Conservation (phyloP, 1,284 basidiomycete species). For the Leucoagaricus sp. region DNA sequence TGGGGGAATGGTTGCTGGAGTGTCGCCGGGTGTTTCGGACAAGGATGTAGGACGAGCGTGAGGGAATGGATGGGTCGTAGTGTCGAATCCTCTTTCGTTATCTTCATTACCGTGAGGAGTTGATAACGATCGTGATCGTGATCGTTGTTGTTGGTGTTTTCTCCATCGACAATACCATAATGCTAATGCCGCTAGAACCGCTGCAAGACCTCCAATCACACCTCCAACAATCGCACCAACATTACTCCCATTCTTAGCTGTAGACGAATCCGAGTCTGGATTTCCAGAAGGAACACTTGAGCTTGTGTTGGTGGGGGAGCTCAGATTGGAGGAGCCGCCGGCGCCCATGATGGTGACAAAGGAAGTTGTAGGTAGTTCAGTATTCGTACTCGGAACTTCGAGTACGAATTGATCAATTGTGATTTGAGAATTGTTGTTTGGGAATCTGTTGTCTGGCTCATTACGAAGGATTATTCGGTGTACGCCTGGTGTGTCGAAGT, state of each 20-base stretch:
- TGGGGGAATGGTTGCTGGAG: too few species aligned
- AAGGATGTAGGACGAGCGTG: not conserved
- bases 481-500: slow-evolving; percentile 20
- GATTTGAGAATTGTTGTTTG: slow-evolving; percentile 27
- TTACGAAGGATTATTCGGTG: slow-evolving; percentile 27
- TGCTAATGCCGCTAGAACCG: slow-evolving; percentile 12
- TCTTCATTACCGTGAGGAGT: too few species aligned
- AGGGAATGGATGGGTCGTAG: not conserved
- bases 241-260: too few species aligned
- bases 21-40: not conserved
- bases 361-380: too few species aligned
- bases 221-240: slow-evolving; percentile 28
- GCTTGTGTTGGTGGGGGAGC: not conserved
- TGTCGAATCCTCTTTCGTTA: not conserved
- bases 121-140: too few species aligned
- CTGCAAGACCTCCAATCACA: slow-evolving; percentile 21
- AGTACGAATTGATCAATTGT: slow-evolving; percentile 30
- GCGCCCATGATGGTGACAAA: slow-evolving; percentile 2
- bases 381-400: slow-evolving; percentile 20
- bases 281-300: not conserved
- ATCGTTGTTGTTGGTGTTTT: not conserved
- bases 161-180: slow-evolving; percentile 15
- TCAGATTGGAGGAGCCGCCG: not conserved
- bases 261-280: not conserved
- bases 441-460: slow-evolving; percentile 21